A percentile compares a stretch with the other conserved stretches of the same genome.
phyloP scores from a whole-genome alignment of 805 yeast species.

The Cyberlindnera veronae region DNA sequence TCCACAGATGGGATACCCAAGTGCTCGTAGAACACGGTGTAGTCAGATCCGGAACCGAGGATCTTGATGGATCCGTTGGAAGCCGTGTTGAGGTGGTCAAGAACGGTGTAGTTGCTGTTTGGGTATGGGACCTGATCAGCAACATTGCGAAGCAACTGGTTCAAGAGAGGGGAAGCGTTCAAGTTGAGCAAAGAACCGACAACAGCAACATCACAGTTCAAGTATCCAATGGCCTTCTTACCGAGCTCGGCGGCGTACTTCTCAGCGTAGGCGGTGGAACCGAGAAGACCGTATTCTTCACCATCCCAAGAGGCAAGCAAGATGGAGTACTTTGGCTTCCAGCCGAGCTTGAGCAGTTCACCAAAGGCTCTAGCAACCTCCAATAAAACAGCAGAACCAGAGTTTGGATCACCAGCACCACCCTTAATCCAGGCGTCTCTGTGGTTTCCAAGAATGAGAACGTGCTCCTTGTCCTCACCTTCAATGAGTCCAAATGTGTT shows the following conservation, averaged over 20 bases:
- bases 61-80: conserved; percentile 35
- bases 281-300: conserved; percentile 71
- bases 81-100: conserved; percentile 29
- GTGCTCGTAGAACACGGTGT: conserved; percentile 55
- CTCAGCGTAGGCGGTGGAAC: conserved; percentile 78
- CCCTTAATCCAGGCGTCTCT: conserved; percentile 80
- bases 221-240: conserved; percentile 57
- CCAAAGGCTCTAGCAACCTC: conserved; percentile 63
- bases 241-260: conserved; percentile 46
- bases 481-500: conserved; percentile 60
- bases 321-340: conserved; percentile 65
- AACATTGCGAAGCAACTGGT: conserved; percentile 40
- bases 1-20: conserved; percentile 61
- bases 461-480: conserved; percentile 51
- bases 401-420: conserved; percentile 78
- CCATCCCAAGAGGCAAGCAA: conserved; percentile 81
- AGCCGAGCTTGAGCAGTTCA: conserved; percentile 48
- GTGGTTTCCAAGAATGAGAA: conserved; percentile 68
- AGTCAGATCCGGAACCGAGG: conserved; percentile 73
- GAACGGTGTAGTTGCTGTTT: conserved; percentile 19
- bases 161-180: conserved; percentile 56
- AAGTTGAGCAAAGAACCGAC: conserved; percentile 50
- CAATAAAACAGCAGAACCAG: conserved; percentile 62
- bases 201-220: conserved; percentile 66
- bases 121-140: conserved; percentile 49